These are phyloP conservation scores for Capronia americana DNA, from an alignment of 2,329 filamentous ascomycete species.

Conservation along the genomic window DNA sequence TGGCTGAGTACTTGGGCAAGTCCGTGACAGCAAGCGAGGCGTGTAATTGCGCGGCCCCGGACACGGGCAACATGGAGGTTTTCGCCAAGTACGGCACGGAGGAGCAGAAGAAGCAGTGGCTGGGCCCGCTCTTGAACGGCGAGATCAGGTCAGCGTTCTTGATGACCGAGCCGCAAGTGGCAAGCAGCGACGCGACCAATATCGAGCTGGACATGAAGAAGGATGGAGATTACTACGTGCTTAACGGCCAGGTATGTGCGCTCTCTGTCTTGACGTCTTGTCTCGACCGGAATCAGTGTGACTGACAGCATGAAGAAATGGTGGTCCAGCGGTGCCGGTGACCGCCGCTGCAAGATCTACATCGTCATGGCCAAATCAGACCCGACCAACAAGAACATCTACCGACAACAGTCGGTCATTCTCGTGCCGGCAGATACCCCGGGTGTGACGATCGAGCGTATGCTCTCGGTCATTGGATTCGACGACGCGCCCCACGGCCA, in stretches of 20 bases:
- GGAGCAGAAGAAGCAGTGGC: slow-evolving; percentile 74
- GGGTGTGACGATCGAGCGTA: slow-evolving; percentile 90
- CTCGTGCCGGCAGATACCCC: slow-evolving; percentile 81
- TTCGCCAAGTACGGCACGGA: slow-evolving; percentile 88
- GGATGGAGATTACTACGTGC: slow-evolving; percentile 85
- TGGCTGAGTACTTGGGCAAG: slow-evolving; percentile 94
- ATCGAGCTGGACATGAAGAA: slow-evolving; percentile 82
- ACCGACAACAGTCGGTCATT: slow-evolving; percentile 92
- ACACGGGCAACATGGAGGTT: slow-evolving; percentile 96
- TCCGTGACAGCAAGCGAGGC: slow-evolving; percentile 83
- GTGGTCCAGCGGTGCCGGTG: slow-evolving; percentile 97
- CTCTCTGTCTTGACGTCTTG: neutral
- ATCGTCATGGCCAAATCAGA: slow-evolving; percentile 96
- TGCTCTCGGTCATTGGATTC: slow-evolving; percentile 93
- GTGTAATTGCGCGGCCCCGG: slow-evolving; percentile 86
- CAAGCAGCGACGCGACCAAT: slow-evolving; percentile 90
- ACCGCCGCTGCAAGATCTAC: slow-evolving; percentile 90
- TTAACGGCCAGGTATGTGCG: slow-evolving; percentile 68
- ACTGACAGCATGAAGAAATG: slow-evolving; percentile 73
- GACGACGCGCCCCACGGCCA: slow-evolving; percentile 99
- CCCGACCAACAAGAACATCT: slow-evolving; percentile 73
- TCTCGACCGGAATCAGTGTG: neutral
- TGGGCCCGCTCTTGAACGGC: slow-evolving; percentile 79
- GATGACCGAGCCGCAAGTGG: slow-evolving; percentile 91
- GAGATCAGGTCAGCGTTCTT: slow-evolving; percentile 88